A percentile compares a stretch with the other conserved stretches of the same genome.
These are phyloP conservation scores for Ilex asprella DNA, from an alignment of 257 asterid genomes.

Conservation along the genomic window DNA sequence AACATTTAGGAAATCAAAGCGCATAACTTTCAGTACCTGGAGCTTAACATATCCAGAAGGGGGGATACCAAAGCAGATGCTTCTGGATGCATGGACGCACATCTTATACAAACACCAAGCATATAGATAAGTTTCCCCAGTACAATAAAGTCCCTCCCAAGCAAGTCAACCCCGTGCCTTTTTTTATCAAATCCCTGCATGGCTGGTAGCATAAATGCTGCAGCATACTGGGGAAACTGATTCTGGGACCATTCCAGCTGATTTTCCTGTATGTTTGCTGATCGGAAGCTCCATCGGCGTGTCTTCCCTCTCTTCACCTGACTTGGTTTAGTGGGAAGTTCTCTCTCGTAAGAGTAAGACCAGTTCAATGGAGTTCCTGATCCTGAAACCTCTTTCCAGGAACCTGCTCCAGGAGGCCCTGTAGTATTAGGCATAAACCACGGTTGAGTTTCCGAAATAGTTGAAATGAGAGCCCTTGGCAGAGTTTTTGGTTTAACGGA, in stretches of 20 bases:
- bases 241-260: constrained; percentile 52
- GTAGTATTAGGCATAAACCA: constrained; percentile 69
- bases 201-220: constrained; percentile 91
- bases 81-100: constrained; percentile 96
- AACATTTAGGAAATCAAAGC: too few relatives aligned
- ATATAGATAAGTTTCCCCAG: constrained; percentile 78
- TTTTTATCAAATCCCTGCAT: constrained; percentile 86
- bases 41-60: constrained; percentile 77
- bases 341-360: constrained; percentile 91
- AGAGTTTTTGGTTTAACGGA: constrained; percentile 31
- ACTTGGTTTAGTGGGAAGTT: constrained; percentile 58
- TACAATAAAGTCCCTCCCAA: constrained; percentile 80
- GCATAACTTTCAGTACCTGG: constrained; percentile 42
- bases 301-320: constrained; percentile 59
- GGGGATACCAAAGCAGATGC: constrained; percentile 84
- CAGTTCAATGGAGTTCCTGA: constrained; percentile 66
- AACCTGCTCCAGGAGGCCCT: constrained; percentile 71
- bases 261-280: constrained; percentile 27
- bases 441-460: constrained; percentile 50
- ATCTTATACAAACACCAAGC: constrained; percentile 91
- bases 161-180: constrained; percentile 88
- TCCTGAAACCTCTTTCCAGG: constrained; percentile 79
- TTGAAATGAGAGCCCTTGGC: constrained; percentile 41
- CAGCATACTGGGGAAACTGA: constrained; percentile 79
- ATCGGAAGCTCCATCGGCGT: constrained; percentile 60